Percentiles rank a stretch among this genome's conserved stretches.
phyloP scores from a whole-genome alignment of 768 basidiomycete genomes.

The Amyloporia xantha region DNA sequence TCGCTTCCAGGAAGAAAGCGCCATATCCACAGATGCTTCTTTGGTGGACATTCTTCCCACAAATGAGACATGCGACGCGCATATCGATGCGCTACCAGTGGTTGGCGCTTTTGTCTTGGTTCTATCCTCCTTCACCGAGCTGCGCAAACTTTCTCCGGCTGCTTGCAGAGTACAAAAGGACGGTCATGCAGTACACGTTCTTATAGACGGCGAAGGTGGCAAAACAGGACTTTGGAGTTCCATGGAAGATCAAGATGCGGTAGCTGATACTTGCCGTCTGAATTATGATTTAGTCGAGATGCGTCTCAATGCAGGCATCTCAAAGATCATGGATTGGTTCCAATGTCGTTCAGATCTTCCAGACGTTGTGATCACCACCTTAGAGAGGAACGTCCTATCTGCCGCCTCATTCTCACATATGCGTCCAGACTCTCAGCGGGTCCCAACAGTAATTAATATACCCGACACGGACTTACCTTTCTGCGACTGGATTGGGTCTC shows the following conservation, averaged over 20 bases:
- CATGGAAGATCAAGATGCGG: not conserved
- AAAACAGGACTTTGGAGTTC: not conserved
- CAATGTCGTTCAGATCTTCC: not conserved
- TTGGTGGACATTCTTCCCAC: no score
- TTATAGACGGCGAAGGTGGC: no score
- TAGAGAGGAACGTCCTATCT: not conserved
- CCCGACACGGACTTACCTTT: conserved; percentile 42
- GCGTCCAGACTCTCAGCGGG: not conserved
- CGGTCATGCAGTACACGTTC: conserved; percentile 25
- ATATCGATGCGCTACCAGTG: not conserved
- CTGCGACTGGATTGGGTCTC: conserved; percentile 55
- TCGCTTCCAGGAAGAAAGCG: no score
- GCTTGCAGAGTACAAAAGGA: conserved; percentile 29
- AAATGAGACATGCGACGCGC: not conserved
- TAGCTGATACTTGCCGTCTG: not conserved
- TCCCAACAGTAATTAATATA: conserved; percentile 28
- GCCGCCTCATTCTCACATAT: not conserved
- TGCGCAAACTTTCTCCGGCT: conserved; percentile 27
- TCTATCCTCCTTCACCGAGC: conserved; percentile 29
- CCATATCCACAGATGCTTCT: no score
- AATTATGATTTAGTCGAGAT: no score
- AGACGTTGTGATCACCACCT: not conserved
- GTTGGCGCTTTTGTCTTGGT: conserved; percentile 28
- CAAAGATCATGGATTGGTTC: not conserved
- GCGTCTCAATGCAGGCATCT: no score